Evolutionary conservation across 306 rosid species (phyloP).

Genomic region (Canavalia gladiata): DNA sequence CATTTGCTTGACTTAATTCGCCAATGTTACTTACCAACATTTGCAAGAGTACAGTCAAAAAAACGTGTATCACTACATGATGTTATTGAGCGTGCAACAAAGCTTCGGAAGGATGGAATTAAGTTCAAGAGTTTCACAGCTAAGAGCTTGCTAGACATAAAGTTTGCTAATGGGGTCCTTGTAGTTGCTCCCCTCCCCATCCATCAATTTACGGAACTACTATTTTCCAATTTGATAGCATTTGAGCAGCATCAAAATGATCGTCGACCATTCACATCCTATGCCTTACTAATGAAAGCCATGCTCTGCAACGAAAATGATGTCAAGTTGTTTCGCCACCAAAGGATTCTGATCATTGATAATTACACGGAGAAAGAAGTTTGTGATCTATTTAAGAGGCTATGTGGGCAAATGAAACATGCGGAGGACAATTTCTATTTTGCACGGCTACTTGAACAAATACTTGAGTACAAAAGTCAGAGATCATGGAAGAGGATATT

Average conservation of each 20-base stretch:
- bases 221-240: slow-evolving; percentile 24
- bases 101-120: slow-evolving; percentile 12
- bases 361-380: neutral
- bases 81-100: slow-evolving; percentile 3
- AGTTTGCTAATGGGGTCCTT: slow-evolving; percentile 19
- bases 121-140: neutral
- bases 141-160: slow-evolving; percentile 5
- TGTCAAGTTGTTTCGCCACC: neutral
- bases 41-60: neutral
- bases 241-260: neutral
- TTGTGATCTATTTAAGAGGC: neutral
- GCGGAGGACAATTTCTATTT: slow-evolving; percentile 1
- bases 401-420: neutral
- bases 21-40: slow-evolving; percentile 6
- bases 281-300: slow-evolving; percentile 5
- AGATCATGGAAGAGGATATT: neutral
- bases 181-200: neutral
- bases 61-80: neutral
- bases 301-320: neutral
- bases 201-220: neutral
- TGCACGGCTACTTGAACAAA: slow-evolving; percentile 8
- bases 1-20: slow-evolving; percentile 29
- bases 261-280: slow-evolving; percentile 6
- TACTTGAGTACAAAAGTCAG: neutral
- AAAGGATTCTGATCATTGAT: neutral